phyloP scores from a whole-genome alignment of 192 early-diverging fungal species.

The Cetraspora pellucida region DNA sequence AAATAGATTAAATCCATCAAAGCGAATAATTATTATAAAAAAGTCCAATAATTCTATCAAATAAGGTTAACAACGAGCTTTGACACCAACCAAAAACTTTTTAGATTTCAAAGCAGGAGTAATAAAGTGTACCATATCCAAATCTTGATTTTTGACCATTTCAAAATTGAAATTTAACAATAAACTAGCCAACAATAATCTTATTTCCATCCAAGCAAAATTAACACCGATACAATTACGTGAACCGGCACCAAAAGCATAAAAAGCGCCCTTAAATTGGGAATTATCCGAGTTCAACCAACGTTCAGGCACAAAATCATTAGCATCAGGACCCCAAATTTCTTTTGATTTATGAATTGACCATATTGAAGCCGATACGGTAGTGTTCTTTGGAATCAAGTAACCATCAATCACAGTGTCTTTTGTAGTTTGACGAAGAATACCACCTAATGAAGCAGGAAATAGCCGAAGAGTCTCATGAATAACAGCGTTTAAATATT shows the following conservation, averaged over 20 bases:
- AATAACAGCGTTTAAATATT: slow-evolving; percentile 56
- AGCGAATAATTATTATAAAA: too few species aligned
- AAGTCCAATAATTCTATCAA: too few species aligned
- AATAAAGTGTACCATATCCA: slow-evolving; percentile 48
- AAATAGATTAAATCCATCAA: too few species aligned
- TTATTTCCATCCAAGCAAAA: slow-evolving; percentile 57
- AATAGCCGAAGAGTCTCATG: slow-evolving; percentile 54
- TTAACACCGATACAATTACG: slow-evolving; percentile 57
- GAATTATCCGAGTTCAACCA: slow-evolving; percentile 43
- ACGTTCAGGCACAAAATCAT: slow-evolving; percentile 59
- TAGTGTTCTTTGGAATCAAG: slow-evolving; percentile 45
- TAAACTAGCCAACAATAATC: slow-evolving; percentile 48
- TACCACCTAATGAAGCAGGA: slow-evolving; percentile 44
- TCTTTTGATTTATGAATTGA: slow-evolving; percentile 35
- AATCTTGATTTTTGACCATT: slow-evolving; percentile 40
- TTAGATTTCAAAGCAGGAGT: slow-evolving; percentile 43
- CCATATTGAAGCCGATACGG: slow-evolving; percentile 35
- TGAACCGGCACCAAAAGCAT: slow-evolving; percentile 54
- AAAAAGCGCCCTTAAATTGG: slow-evolving; percentile 44
- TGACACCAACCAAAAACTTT: slow-evolving; percentile 31
- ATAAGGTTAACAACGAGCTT: not conserved
- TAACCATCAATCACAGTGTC: slow-evolving; percentile 53
- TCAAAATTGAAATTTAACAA: slow-evolving; percentile 49
- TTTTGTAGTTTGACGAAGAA: slow-evolving; percentile 40
- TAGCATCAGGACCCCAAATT: slow-evolving; percentile 55